Evolutionary conservation across 164 flowering plant species (phyloP), one percentile per base, ranked within the genome.

Genomic region (Buxus sempervirens): DNA sequence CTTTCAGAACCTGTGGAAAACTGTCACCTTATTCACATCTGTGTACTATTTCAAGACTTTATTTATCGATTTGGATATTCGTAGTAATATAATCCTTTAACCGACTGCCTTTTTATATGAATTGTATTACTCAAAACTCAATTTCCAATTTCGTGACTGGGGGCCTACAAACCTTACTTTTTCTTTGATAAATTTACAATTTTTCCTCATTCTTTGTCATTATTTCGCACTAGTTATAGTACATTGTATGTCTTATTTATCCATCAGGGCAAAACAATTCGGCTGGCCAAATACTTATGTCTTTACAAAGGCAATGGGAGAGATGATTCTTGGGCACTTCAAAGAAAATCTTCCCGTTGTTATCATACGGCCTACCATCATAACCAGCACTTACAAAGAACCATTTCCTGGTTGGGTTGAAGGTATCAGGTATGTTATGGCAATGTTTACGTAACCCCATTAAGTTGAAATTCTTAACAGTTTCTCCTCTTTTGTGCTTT

Each of bases 251-350:
- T n/a, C 23, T 58, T 56, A n/a, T 16, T n/a, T 62, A 25, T 48
- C 21, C 25, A 55, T 12, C 71, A 82, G 85, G 70, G 78, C 85
- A 59, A 78, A 67, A 68, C 21, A 63, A n/a, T 77, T 74, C 56
- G 87, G 87, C 23, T 84, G 87, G 87, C 83, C 85, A 26, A 84
- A 82, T 66, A 82, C 85, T 0, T 84, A 82, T 42, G 82, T 78
- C 1, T 82, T 82, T 38, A 80, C 83, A 16, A 82, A 80, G 69
- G 76, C 83, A 41, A 66, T 82, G 75, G 83, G 82, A 49, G 86
- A 82, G 68, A 82, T 82, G 86, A 38, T 80, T 21, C 12, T 80
- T 45, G 78, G 78, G 36, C 41, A 80, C 5, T 12, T 42, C 0
- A 77, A 73, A 65, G 78, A 57, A 22, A 59, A 73, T 32, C 6